These are phyloP conservation scores for Chernovozyma aurita DNA, from an alignment of 1,139 yeast species.

Conservation along the genomic window DNA sequence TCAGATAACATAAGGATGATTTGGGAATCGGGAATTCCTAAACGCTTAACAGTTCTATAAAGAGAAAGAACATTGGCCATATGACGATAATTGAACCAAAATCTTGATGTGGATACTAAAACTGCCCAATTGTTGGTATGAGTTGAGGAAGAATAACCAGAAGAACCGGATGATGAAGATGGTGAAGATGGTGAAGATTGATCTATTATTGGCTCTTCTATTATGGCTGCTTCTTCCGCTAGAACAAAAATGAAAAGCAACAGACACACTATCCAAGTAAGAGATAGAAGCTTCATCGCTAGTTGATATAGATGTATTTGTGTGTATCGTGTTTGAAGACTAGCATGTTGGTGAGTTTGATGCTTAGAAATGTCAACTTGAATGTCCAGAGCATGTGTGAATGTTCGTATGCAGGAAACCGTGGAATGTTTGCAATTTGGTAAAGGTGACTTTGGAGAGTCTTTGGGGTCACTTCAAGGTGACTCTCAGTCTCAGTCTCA, in stretches of 20 bases:
- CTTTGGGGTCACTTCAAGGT: no score
- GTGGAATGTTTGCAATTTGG: no score
- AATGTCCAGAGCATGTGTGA: no score
- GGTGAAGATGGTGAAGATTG: no score
- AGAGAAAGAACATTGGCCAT: slow-evolving; percentile 95
- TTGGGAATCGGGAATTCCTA: slow-evolving; percentile 97
- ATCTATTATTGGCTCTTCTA: not conserved
- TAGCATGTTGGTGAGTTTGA: no score
- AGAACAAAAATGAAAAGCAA: not conserved
- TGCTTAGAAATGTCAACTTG: no score
- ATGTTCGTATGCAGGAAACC: no score
- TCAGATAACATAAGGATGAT: slow-evolving; percentile 94
- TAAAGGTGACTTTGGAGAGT: no score
- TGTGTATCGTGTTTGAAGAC: no score
- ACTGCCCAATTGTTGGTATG: slow-evolving; percentile 95
- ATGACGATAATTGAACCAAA: slow-evolving; percentile 97
- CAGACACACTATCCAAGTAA: not conserved
- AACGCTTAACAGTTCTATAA: slow-evolving; percentile 90
- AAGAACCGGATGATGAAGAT: no score
- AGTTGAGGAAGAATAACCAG: slow-evolving; percentile 26
- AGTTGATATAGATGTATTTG: no score
- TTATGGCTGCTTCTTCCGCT: not conserved
- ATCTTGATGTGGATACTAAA: slow-evolving; percentile 88
- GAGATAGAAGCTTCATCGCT: not conserved
- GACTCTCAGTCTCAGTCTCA: no score